Evolutionary conservation across 306 rosid genomes (phyloP).

Genomic region (Gastrolobium villosum): DNA sequence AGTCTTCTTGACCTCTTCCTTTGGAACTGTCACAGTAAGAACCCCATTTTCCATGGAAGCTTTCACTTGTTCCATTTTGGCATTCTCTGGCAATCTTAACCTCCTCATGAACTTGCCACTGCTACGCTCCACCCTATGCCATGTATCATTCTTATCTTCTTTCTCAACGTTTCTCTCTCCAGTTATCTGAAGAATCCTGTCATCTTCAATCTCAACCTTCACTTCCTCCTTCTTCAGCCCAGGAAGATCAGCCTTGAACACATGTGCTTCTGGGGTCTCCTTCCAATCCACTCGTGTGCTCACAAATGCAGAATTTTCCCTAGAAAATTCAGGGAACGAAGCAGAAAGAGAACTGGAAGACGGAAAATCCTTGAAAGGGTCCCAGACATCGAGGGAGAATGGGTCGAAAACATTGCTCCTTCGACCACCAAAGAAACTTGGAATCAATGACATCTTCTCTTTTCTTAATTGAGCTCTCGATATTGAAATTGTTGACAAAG

Average conservation of each 20-base stretch:
- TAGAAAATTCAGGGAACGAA: neutral
- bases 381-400: constrained; percentile 23
- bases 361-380: constrained; percentile 16
- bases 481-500: too few relatives aligned
- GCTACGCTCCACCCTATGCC: constrained; percentile 59
- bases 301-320: neutral
- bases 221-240: neutral
- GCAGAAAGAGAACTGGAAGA: too few relatives aligned
- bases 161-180: constrained; percentile 48
- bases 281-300: constrained; percentile 37
- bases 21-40: constrained; percentile 56
- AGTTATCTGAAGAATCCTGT: constrained; percentile 44
- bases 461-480: too few relatives aligned
- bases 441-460: constrained; percentile 41
- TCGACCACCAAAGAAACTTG: constrained; percentile 30
- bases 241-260: constrained; percentile 39
- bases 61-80: constrained; percentile 34
- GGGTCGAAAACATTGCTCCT: constrained; percentile 34
- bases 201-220: constrained; percentile 52
- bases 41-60: constrained; percentile 58
- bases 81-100: constrained; percentile 54
- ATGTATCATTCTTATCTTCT: constrained; percentile 45
- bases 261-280: constrained; percentile 48
- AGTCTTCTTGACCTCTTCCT: constrained; percentile 36
- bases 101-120: constrained; percentile 55